Evolutionary conservation across 352 stramenopile species (phyloP), one percentile per base, ranked within the genome.

Genomic region (Phytophthora hybrid): DNA sequence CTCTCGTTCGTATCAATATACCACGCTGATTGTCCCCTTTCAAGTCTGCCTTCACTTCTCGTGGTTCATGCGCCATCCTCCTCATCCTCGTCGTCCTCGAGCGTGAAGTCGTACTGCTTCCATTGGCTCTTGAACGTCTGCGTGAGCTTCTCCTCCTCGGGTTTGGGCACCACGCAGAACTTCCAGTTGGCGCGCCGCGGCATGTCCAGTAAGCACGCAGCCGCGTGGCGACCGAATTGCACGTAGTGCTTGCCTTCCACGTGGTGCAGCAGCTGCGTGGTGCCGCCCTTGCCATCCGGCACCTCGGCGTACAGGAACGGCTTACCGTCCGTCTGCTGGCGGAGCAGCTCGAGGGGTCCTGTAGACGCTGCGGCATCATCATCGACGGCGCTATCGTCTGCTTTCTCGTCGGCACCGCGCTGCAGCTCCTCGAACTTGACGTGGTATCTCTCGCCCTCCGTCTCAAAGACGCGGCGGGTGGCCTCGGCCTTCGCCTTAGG

Each of bases 161-260:
- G 49, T 59, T 94, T 94, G 21, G 87, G 74, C 23, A 95, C 79
- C 4, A 95, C 89, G 51, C 89, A 95, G 63, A 87, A 92, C 78
- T 94, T 94, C 89, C 89, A 95, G 68, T 95, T 93, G 31, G 85
- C 78, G 3, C 87, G 83, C 2, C 85, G 83, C 3, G 89, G 89
- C 69, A 90, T 78, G 14, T 85, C 85, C 46, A 95, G 57, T 59
- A 93, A 70, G 41, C 78, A 90, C 32, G 87, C 79, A 0, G 81
- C 80, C 4, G 83, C 83, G 58, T 93, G 85, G 4, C 89, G 89
- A 13, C 87, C 89, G 77, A 95, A 95, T 66, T 94, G 87, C 70
- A 95, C 89, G 78, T 93, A 93, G 58, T 95, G 87, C 64, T 94
- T 93, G 51, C 78, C 86, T 29, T 92, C 78, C 16, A 94, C 87